Percentiles rank a stretch among this genome's conserved stretches.
Conservation (phyloP, 2,329 filamentous ascomycete genomes). For the Trichoderma guizhouense region DNA sequence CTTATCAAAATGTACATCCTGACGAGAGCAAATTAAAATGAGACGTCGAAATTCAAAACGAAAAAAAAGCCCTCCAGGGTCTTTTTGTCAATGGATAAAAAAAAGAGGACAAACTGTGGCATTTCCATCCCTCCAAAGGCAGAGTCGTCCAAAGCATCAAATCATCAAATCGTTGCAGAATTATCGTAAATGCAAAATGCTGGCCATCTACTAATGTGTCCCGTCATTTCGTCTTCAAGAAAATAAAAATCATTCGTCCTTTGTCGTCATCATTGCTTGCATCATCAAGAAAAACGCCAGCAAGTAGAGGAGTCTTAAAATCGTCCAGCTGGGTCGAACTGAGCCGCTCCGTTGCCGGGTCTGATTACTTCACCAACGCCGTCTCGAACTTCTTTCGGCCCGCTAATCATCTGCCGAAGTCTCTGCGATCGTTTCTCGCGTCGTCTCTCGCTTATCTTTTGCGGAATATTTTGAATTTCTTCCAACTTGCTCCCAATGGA, state of each 20-base stretch:
- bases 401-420: conserved; percentile 58
- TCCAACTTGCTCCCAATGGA: conserved; percentile 49
- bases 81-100: not conserved
- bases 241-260: not conserved
- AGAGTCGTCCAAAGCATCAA: conserved; percentile 5
- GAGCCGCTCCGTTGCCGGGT: conserved; percentile 30
- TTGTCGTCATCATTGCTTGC: not conserved
- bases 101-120: not conserved
- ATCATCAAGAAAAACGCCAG: not conserved
- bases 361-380: conserved; percentile 57
- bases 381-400: conserved; percentile 55
- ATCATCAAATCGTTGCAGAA: conserved; percentile 13
- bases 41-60: not conserved
- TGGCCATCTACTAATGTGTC: not conserved
- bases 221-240: conserved; percentile 13
- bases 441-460: conserved; percentile 55
- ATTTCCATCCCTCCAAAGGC: not conserved
- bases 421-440: conserved; percentile 58
- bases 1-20: not conserved
- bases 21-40: not conserved
- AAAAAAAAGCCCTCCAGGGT: not conserved
- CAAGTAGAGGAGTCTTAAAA: not conserved
- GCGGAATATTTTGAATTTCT: conserved; percentile 51
- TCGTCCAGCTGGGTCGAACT: not conserved
- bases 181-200: conserved; percentile 2